Evolutionary conservation across 2,329 filamentous ascomycete genomes (phyloP).

Genomic region (Ceratocystiopsis brevicomis): DNA sequence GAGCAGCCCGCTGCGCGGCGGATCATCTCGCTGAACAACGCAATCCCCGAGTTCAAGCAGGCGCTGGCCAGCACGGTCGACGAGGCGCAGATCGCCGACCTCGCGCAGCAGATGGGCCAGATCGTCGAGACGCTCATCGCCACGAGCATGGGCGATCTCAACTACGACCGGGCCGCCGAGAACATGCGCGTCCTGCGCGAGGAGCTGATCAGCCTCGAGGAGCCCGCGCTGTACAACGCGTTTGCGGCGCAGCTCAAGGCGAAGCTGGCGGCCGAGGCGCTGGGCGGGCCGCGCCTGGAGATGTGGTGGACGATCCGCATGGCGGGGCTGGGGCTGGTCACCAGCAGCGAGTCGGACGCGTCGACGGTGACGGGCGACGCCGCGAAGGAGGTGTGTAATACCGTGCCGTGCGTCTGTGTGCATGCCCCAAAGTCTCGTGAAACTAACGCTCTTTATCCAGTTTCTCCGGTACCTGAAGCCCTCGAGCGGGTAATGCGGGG

Average conservation of each 20-base stretch:
- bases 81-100: conserved; percentile 42
- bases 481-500: too few relatives aligned
- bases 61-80: conserved; percentile 43
- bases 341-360: conserved; percentile 37
- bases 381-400: conserved; percentile 21
- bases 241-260: conserved; percentile 55
- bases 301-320: conserved; percentile 62
- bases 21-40: conserved; percentile 43
- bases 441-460: too few relatives aligned
- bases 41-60: conserved; percentile 82
- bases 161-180: conserved; percentile 59
- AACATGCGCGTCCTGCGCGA: conserved; percentile 60
- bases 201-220: conserved; percentile 56
- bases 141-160: conserved; percentile 54
- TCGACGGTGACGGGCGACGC: conserved; percentile 52
- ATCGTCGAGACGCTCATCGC: conserved; percentile 52
- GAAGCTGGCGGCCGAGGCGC: conserved; percentile 45
- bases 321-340: conserved; percentile 54
- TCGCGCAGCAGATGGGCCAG: conserved; percentile 52
- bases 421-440: conserved; percentile 15
- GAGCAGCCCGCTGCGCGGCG: conserved; percentile 10
- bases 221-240: conserved; percentile 57
- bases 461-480: too few relatives aligned
- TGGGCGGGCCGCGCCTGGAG: conserved; percentile 61
- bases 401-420: too few relatives aligned